Evolutionary conservation across 2,329 filamentous ascomycete genomes (phyloP).

Genomic region (Chaetomiaceae sp.): DNA sequence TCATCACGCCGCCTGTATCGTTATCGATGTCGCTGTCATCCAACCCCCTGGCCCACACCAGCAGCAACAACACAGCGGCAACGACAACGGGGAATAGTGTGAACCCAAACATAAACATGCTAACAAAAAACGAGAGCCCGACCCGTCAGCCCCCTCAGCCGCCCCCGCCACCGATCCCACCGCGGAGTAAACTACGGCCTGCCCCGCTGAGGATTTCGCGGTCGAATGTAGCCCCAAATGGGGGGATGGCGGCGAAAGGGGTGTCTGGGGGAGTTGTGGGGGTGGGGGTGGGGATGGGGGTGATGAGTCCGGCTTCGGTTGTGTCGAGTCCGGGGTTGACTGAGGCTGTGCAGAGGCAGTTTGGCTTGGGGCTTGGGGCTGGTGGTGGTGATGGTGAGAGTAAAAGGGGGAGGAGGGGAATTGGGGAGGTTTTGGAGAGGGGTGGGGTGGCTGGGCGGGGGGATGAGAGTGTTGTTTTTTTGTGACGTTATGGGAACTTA

Average conservation of each 20-base stretch:
- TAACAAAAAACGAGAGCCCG: conserved; percentile 9
- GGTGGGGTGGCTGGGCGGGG: not conserved
- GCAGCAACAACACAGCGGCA: no score
- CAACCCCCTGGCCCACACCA: no score
- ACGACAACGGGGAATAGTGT: not conserved
- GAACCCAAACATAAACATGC: no score
- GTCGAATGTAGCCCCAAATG: no score
- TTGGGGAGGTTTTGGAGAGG: conserved; percentile 1
- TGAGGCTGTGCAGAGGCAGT: conserved; percentile 30
- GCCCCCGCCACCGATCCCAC: conserved; percentile 21
- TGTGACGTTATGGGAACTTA: conserved; percentile 5
- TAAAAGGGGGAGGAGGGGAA: not conserved
- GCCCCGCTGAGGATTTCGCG: conserved; percentile 15
- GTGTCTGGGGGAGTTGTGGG: no score
- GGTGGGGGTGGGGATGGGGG: not conserved
- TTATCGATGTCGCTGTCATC: no score
- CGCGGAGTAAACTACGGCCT: conserved; percentile 24
- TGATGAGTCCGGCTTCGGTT: conserved; percentile 11
- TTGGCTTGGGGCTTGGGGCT: conserved; percentile 20
- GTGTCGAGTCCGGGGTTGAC: conserved; percentile 26
- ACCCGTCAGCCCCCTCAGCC: not conserved
- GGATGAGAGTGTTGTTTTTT: conserved; percentile 8
- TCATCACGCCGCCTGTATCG: not conserved
- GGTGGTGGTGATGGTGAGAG: not conserved
- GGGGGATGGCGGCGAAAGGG: no score